Conservation (phyloP, 306 rosid genomes). For the Gillenia trifoliata region DNA sequence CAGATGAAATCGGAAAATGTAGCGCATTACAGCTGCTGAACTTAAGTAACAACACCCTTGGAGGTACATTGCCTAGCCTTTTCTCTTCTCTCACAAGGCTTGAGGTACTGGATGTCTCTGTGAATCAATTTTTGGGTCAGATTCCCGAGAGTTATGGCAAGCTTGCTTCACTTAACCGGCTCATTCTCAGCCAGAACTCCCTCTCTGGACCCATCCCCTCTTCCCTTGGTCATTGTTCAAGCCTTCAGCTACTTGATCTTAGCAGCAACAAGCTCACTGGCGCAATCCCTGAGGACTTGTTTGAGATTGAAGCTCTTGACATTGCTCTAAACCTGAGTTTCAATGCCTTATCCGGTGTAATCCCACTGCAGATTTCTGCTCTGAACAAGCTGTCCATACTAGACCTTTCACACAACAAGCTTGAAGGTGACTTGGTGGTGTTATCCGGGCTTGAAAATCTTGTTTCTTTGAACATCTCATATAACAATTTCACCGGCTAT, state of each 20-base stretch:
- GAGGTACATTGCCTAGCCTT: conserved; percentile 52
- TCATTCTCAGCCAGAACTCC: conserved; percentile 47
- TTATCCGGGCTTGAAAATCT: conserved; percentile 65
- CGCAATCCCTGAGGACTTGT: conserved; percentile 52
- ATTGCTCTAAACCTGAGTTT: conserved; percentile 77
- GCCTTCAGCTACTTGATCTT: conserved; percentile 74
- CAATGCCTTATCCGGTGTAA: conserved; percentile 53
- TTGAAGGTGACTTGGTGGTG: conserved; percentile 62
- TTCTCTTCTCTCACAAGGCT: conserved; percentile 59
- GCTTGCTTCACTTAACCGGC: conserved; percentile 63
- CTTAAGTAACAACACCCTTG: conserved; percentile 72
- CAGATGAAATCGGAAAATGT: conserved; percentile 65
- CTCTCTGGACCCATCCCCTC: conserved; percentile 65
- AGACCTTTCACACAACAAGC: conserved; percentile 69
- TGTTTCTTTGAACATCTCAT: conserved; percentile 73
- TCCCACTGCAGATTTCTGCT: conserved; percentile 63
- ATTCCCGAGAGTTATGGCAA: conserved; percentile 49
- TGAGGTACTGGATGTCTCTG: conserved; percentile 69
- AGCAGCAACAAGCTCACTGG: conserved; percentile 68
- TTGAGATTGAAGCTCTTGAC: conserved; percentile 62
- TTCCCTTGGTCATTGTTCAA: conserved; percentile 52
- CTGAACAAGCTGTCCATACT: conserved; percentile 59
- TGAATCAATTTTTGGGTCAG: conserved; percentile 51
- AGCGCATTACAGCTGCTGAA: conserved; percentile 67
- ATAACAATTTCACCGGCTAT: conserved; percentile 71